phyloP scores from a whole-genome alignment of 192 early-diverging fungal genomes.

The Rhizophagus sp. region DNA sequence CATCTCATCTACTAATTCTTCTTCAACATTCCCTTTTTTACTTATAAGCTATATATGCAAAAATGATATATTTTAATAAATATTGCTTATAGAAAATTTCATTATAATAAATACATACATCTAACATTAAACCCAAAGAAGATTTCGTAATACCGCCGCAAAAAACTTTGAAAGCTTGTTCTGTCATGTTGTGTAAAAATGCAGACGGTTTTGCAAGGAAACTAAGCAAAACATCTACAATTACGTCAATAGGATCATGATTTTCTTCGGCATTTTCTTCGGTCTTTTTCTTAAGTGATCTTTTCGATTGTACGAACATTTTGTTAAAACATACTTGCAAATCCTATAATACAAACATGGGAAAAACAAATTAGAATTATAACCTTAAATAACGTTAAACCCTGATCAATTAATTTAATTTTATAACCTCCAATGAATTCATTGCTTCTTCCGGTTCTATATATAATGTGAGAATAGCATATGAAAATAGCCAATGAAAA shows the following conservation, averaged over 20 bases:
- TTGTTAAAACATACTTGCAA: conserved; percentile 73
- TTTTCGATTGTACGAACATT: conserved; percentile 53
- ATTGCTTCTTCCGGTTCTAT: conserved; percentile 61
- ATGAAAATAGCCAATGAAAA: conserved; percentile 72
- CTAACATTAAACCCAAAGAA: conserved; percentile 73
- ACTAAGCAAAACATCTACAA: conserved; percentile 88
- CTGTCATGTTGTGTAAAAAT: conserved; percentile 70
- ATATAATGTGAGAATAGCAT: conserved; percentile 67
- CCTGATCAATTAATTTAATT: not conserved
- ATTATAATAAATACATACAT: conserved; percentile 45
- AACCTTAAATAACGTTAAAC: not conserved
- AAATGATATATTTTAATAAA: not conserved
- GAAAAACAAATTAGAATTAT: no score
- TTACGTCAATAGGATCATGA: conserved; percentile 85
- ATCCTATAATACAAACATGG: conserved; percentile 45
- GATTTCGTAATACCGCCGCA: conserved; percentile 71
- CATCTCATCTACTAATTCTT: not conserved
- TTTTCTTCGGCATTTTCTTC: conserved; percentile 60
- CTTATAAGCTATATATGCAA: not conserved
- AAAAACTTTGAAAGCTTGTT: conserved; percentile 86
- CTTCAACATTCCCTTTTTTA: not conserved
- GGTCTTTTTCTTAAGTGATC: conserved; percentile 45
- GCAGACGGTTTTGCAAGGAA: conserved; percentile 84
- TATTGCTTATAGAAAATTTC: not conserved
- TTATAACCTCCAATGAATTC: conserved; percentile 4